Evolutionary conservation across 331 rosid genomes (phyloP), one percentile per base, ranked within the genome.

Genomic region (Prunus yedoensis): DNA sequence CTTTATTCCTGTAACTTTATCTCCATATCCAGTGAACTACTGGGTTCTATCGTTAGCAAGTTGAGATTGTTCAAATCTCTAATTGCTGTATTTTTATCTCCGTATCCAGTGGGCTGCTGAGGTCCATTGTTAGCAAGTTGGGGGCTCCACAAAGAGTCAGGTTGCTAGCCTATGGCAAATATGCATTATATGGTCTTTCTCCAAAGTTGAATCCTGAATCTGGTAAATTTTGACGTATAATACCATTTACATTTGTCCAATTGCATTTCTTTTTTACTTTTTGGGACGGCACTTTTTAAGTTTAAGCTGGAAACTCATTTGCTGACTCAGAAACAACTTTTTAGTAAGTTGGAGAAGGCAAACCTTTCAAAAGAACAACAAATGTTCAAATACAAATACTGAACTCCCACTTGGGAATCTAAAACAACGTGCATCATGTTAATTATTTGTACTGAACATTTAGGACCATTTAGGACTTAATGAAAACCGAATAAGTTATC

Each of bases 91-190:
- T 59, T 30, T 81, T 56, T 72, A 11, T 68, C 47, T 76, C 47
- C 41, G 14, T 53, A 79, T 81, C 47, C 73, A 94, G 98, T 66
- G 88, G 89, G 14, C 79, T 88, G 57, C 53, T 94, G 64, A 87
- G 94, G 82, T 87, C 94, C 25, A 79, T 77, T 71, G 78, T 87
- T 21, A 85, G 86, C 69, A 88, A 86, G 86, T 71, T 94, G 87
- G 93, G 90, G 75, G 97, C 76, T 83, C 79, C 97, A 54, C 90
- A 87, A 78, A 57, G 78, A 80, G 83, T 67, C 80, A 84, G 98
- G 83, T 77, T 89, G 83, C 83, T 91, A 74, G 81, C 90, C 65
- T 94, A 94, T 81, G 90, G 96, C 83, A 94, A 91, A 83, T 88
- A 63, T 72, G 94, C 96, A 2, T 74, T 90, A n/a, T 78, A 78